phyloP scores from a whole-genome alignment of 352 stramenopile genomes.

The Phytophthora meadii region DNA sequence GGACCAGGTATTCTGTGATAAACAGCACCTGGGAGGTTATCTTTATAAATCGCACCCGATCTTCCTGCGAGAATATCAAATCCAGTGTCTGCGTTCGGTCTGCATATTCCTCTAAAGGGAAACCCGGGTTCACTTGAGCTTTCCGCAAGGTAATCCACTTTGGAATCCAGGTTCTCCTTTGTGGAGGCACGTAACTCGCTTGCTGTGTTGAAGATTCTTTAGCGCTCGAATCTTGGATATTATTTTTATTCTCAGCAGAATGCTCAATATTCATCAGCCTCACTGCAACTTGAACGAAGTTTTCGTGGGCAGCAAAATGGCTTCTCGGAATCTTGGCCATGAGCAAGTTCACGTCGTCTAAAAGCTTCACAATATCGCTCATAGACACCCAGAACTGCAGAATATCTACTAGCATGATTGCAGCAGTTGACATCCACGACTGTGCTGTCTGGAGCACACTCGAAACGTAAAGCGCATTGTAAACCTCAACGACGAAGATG shows the following conservation, averaged over 20 bases:
- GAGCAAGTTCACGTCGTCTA: slow-evolving; percentile 15
- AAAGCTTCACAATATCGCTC: slow-evolving; percentile 23
- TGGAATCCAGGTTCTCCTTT: not conserved
- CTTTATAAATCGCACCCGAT: slow-evolving; percentile 31
- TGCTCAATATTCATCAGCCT: slow-evolving; percentile 9
- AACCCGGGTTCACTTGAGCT: slow-evolving; percentile 7
- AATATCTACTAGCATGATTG: slow-evolving; percentile 43
- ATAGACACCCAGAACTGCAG: slow-evolving; percentile 41
- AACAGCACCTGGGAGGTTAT: slow-evolving; percentile 37
- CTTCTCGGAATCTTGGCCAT: slow-evolving; percentile 20
- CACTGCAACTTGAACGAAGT: slow-evolving; percentile 27
- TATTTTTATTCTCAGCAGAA: too few species aligned
- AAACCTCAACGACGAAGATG: slow-evolving; percentile 60
- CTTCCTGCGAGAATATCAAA: slow-evolving; percentile 14
- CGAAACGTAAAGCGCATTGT: slow-evolving; percentile 51
- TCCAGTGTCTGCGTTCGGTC: slow-evolving; percentile 1
- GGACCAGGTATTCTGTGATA: slow-evolving; percentile 47
- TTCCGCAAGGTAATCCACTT: slow-evolving; percentile 5
- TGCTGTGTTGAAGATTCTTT: not conserved
- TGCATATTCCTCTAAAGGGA: not conserved
- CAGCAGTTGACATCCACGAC: slow-evolving; percentile 28
- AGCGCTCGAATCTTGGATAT: too few species aligned
- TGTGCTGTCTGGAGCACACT: slow-evolving; percentile 46
- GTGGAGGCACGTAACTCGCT: not conserved
- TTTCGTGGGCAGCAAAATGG: slow-evolving; percentile 10